Conservation (phyloP, 805 yeast genomes). For the Ogataea trehalophila region DNA sequence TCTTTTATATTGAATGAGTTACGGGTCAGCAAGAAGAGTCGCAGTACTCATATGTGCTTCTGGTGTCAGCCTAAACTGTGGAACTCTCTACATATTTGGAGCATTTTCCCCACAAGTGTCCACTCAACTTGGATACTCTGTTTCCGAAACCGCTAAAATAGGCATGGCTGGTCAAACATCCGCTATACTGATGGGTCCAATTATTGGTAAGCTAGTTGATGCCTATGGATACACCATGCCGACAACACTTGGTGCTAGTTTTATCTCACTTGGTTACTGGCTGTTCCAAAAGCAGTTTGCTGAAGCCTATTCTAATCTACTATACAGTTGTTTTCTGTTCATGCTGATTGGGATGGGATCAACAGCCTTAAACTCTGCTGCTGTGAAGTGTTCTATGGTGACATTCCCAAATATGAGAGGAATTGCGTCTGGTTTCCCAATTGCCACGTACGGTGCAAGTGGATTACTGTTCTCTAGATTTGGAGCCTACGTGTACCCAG, state of each 20-base stretch:
- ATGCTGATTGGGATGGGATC: constrained; percentile 64
- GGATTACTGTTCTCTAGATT: constrained; percentile 62
- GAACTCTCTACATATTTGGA: constrained; percentile 71
- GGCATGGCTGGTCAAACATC: constrained; percentile 70
- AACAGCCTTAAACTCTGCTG: constrained; percentile 57
- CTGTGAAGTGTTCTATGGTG: constrained; percentile 70
- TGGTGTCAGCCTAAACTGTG: constrained; percentile 44
- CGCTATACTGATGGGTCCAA: constrained; percentile 57
- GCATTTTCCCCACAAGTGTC: constrained; percentile 80
- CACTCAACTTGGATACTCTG: constrained; percentile 47
- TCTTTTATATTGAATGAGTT: neutral
- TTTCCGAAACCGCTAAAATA: constrained; percentile 56
- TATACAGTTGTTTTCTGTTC: constrained; percentile 41
- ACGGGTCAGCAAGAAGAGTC: constrained; percentile 10
- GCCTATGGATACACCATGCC: constrained; percentile 52
- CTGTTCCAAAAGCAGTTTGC: constrained; percentile 50
- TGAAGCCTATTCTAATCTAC: constrained; percentile 33
- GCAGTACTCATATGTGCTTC: constrained; percentile 18
- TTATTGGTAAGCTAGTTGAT: constrained; percentile 65
- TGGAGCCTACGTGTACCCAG: constrained; percentile 48
- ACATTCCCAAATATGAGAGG: constrained; percentile 65
- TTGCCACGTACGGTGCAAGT: constrained; percentile 70
- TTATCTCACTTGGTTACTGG: constrained; percentile 50
- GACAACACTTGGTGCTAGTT: constrained; percentile 44
- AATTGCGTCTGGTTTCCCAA: constrained; percentile 69